phyloP scores from a whole-genome alignment of 2,329 filamentous ascomycete genomes.

The Colletotrichum sp. region DNA sequence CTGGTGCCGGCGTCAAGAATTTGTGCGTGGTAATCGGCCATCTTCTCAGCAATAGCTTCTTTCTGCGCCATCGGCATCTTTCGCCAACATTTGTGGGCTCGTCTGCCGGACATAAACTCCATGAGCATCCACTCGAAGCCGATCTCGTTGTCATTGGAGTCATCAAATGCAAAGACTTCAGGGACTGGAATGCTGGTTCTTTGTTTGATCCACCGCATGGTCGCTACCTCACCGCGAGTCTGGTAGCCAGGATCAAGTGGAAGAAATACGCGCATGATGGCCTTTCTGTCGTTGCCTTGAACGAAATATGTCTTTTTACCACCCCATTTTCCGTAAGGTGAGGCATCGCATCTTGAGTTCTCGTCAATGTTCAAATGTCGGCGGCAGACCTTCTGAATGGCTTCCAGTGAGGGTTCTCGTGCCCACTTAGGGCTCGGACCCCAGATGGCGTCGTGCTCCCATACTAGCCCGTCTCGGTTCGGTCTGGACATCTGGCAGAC shows the following conservation, averaged over 20 bases:
- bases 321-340: slow-evolving; percentile 15
- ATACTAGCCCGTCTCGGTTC: slow-evolving; percentile 4
- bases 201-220: slow-evolving; percentile 34
- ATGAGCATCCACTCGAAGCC: slow-evolving; percentile 47
- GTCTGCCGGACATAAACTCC: slow-evolving; percentile 29
- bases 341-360: slow-evolving; percentile 15
- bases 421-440: slow-evolving; percentile 19
- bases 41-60: slow-evolving; percentile 28
- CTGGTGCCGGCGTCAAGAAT: background rate
- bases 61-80: slow-evolving; percentile 37
- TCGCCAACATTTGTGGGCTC: slow-evolving; percentile 26
- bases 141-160: slow-evolving; percentile 34
- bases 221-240: slow-evolving; percentile 41
- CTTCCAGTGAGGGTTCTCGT: slow-evolving; percentile 15
- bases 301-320: slow-evolving; percentile 30
- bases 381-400: slow-evolving; percentile 21
- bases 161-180: slow-evolving; percentile 35
- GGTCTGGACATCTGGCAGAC: background rate
- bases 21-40: slow-evolving; percentile 34
- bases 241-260: slow-evolving; percentile 40
- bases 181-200: slow-evolving; percentile 37
- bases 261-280: slow-evolving; percentile 38
- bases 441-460: slow-evolving; percentile 8
- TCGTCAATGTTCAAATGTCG: background rate
- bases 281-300: background rate